Evolutionary conservation across 2,329 filamentous ascomycete species (phyloP), one percentile per base, ranked within the genome.

Genomic region (Epichloe sylvatica): DNA sequence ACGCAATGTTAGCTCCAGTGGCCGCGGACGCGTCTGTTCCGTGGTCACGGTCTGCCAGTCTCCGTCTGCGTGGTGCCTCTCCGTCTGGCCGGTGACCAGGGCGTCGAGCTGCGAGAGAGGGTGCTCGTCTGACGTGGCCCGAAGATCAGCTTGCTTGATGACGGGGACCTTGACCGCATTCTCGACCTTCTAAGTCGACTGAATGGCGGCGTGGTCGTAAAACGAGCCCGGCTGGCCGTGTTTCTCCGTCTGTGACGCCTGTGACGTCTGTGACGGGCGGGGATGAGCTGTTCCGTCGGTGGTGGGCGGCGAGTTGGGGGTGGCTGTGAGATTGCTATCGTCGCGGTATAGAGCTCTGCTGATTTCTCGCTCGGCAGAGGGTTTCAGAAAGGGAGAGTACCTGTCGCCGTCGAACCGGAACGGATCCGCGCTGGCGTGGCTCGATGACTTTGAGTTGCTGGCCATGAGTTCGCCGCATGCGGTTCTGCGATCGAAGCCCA

Each of bases 371-470:
- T 74, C 71, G 50, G 63, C 65, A 1, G 63, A 60, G 4, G 65
- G 58, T 7, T 64, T 60, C 8, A 72, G 55, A 38, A 69, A 69
- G 9, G 61, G 51, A 13, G 60, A 63, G 52, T 71, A 71, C 2
- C 59, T 53, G 8, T 62, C 62, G 35, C 59, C 62, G 54, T 75
- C 72, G 52, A 73, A 75, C 45, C 64, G 63, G 59, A 75, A 76
- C 0, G 68, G 71, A 39, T 75, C 70, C 0, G 62, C 65, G 25
- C 63, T 65, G 3, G 59, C 59, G 23, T 64, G 64, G 52, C 59
- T 63, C 2, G 66, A 67, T 49, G 66, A 39, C 51, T 60, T 56
- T n/a, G 63, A 55, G 47, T 57, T 40, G 53, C 55, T 57, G n/a
- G 49, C 42, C 34, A 37, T 38, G 11, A 52, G 41, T 12, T 51